These are phyloP conservation scores for Geosmithia putterillii DNA, from an alignment of 2,329 filamentous ascomycete species.

Conservation along the genomic window DNA sequence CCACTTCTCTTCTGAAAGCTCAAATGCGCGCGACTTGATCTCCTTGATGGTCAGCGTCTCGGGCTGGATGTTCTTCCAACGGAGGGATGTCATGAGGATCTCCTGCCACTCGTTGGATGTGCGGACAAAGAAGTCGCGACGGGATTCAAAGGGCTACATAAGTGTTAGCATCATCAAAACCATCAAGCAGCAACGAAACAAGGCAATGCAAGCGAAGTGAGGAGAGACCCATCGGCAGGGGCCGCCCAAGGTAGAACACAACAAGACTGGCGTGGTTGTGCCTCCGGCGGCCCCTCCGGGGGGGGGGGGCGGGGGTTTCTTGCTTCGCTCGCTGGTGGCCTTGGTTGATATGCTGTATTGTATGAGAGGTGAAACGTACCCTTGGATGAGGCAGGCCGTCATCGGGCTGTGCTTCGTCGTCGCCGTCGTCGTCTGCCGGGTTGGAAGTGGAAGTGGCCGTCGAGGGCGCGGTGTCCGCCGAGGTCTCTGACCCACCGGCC, in stretches of 20 bases:
- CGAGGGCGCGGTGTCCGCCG: slow-evolving; percentile 7
- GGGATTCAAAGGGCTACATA: slow-evolving; percentile 71
- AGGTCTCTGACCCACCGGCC: slow-evolving; percentile 17
- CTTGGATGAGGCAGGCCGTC: slow-evolving; percentile 65
- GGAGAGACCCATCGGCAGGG: too few species aligned
- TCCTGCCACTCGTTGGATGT: slow-evolving; percentile 89
- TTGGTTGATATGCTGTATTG: too few species aligned
- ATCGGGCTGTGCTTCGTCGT: slow-evolving; percentile 40
- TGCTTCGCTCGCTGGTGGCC: too few species aligned
- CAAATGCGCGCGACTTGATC: slow-evolving; percentile 82
- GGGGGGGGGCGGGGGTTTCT: too few species aligned
- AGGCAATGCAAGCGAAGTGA: background rate
- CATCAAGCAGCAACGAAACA: background rate
- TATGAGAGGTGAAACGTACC: slow-evolving; percentile 29
- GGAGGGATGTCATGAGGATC: slow-evolving; percentile 62
- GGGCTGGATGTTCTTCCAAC: slow-evolving; percentile 52
- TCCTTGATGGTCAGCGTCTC: slow-evolving; percentile 74
- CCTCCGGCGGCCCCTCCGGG: too few species aligned
- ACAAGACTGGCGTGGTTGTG: too few species aligned
- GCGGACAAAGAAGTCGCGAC: slow-evolving; percentile 83
- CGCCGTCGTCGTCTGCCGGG: slow-evolving; percentile 14
- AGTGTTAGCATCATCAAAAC: too few species aligned
- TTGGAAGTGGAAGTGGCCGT: slow-evolving; percentile 9
- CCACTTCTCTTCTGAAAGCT: slow-evolving; percentile 91
- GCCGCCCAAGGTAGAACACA: too few species aligned